Evolutionary conservation across 2,329 filamentous ascomycete species (phyloP), one percentile per base, ranked within the genome.

Genomic region (Clarireedia hainanense): DNA sequence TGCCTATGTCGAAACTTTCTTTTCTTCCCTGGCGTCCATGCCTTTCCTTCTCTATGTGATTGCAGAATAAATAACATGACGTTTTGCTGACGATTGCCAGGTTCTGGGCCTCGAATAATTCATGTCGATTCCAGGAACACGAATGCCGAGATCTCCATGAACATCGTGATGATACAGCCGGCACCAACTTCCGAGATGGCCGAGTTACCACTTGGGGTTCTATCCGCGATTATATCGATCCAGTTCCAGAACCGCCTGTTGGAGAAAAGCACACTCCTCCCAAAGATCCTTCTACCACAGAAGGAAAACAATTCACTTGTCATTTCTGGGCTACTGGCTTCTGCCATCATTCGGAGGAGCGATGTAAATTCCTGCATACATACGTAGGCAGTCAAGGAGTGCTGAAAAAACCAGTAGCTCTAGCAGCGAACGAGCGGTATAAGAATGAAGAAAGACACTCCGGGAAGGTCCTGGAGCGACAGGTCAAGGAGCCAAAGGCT

Each of bases 131-230:
- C 56, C 60, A 55, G 0, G 60, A 59, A 17, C 61, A 61, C 49
- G 62, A 65, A 58, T 67, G 65, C 46, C 58, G 62, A 2, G 57
- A 66, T 42, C 54, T 66, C 2, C 64, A 66, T 46, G 57, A 52
- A n/a, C 36, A 52, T 6, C 47, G 47, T 17, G 48, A 51, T 6
- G 12, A 39, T 54, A 50, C 52, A 37, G 14, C 51, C 2, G 40
- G 46, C 10, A 43, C 50, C n/a, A 63, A 66, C 39, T 36, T 63
- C 5, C 61, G 58, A 30, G 56, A 51, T n/a, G 63, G 61, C 14
- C 63, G 63, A 48, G 59, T 62, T 3, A 61, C 62, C 2, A 65
- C 37, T 2, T 40, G 26, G 1, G 17, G 26, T 61, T 17, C 57
- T 49, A 34, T 50, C 57, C 50, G 4, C 37, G 26, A 55, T 51